Base-by-base conservation (phyloP, 1,284 basidiomycete genomes). In the Lignosus rhinocerotis region DNA sequence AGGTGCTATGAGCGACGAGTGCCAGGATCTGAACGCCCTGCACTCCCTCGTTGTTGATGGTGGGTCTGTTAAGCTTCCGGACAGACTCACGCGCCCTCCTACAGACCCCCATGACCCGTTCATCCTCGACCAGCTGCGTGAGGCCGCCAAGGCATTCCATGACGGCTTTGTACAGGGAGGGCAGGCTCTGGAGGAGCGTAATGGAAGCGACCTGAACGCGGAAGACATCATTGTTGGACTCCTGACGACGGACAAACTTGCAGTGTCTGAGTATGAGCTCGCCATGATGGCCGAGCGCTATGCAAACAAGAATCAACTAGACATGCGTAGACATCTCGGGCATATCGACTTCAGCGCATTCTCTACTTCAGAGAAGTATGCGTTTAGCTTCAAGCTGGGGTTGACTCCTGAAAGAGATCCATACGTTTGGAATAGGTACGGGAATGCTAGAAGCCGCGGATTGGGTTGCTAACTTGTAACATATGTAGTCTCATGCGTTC, bases 11-110 rank as follows among this genome's bases (percentile, higher is more conserved):
- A 81, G 81, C 65, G 70, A 78, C 0, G 79, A 87, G 71, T 88
- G 86, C 62, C 86, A 87, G 67, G 85, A 88, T 64, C 73, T 88
- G 32, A 87, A 87, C 60, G 86, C 85, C 0, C 70, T 88, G 6
- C 84, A 88, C 62, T 88, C 86, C 3, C 83, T 85, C 55, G 83
- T 80, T 3, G 86, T 87, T 1, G 86, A 87, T 63, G 86, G 86
- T 0, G 86, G 80, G 0, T 76, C 76, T 8, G 79, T 87, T 48
- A 80, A 75, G 59, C 82, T 85, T 49, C 84, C 85, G 0, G 81
- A 85, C 25, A 73, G 80, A 49, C 71, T 87, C 14, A 64, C 69
- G 4, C 83, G 82, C 0, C 73, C 77, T 42, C 73, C 74, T 2
- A 65, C 70, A 6, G 76, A 76, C 14, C 72, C 73, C 0, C 56